Base-by-base conservation (phyloP, 139 green algal species). In the Desmodesmus armatus region DNA sequence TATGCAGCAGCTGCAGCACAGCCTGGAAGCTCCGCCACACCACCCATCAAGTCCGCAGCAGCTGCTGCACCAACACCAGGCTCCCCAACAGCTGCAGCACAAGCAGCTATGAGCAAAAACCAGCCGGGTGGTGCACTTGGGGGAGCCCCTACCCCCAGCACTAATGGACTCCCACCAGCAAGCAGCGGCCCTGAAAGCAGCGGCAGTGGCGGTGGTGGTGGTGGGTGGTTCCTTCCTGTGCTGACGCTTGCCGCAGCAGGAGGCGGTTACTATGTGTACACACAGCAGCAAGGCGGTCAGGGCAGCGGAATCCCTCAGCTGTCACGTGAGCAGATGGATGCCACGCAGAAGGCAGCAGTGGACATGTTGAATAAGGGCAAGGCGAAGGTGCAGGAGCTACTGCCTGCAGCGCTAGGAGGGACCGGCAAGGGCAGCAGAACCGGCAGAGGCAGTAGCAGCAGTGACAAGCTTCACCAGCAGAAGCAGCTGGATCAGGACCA, bases 401-500 rank as follows among this genome's bases (percentile, higher is more conserved):
- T n/a, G n/a, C n/a, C n/a, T 19, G 60, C 60, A 17, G 60, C 35
- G 19, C 60, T 69, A 5, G 3, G 35, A 17, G 0, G 60, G 17
- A 11, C 27, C 35, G 7, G 60, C 4, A 69, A 69, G 43, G n/a
- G 29, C n/a, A 78, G 70, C 40, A 78, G 39, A 27, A 47, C 35
- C 41, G 41, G 23, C 19, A 76, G 35, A 43, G 29, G 70, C 29
- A 78, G 49, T 27, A 65, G 53, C 55, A 33, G 3, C 60, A 69
- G 25, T 44, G 73, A 80, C 31, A 63, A 41, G 44, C 49, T 80
- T 11, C 23, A 44, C 27, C 31, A 29, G 5, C 73, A 80, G 47
- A 80, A 80, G 49, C 73, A 80, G 47, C 25, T 23, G 15, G 73
- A 80, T 69, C 11, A 31, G 27, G 73, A 80, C 3, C 47, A 75